phyloP scores from a whole-genome alignment of 176 grass and related monocot genomes.

The Ensete glaucum region DNA sequence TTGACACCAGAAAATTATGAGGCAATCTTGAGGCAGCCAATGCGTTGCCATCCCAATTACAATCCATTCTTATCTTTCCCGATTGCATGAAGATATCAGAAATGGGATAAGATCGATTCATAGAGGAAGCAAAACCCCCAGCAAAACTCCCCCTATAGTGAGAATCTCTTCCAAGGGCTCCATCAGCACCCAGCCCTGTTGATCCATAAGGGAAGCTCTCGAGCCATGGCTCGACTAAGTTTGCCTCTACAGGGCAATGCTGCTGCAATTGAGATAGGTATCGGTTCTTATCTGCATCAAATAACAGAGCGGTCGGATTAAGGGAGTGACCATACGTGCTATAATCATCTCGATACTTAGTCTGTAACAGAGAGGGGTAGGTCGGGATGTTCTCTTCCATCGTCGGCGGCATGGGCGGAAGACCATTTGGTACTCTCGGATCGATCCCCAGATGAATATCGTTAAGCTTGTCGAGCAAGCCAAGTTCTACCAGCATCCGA shows the following conservation, averaged over 20 bases:
- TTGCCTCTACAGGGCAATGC: not conserved
- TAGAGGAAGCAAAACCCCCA: not conserved
- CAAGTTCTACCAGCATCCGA: too few species aligned
- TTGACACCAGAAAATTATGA: not conserved
- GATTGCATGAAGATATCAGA: slow-evolving; percentile 1
- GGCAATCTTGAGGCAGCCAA: not conserved
- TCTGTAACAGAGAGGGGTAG: not conserved
- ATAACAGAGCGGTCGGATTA: not conserved
- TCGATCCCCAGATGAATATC: not conserved
- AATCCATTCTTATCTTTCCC: not conserved
- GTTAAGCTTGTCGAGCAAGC: not conserved
- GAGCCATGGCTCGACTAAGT: not conserved
- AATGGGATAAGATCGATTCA: not conserved
- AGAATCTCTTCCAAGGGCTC: not conserved
- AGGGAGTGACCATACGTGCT: not conserved
- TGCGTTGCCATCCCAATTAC: not conserved
- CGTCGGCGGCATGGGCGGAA: too few species aligned
- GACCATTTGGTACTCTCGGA: not conserved
- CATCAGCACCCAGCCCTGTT: not conserved
- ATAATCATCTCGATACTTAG: not conserved
- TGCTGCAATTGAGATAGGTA: not conserved
- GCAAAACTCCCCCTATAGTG: not conserved
- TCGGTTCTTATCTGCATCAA: not conserved
- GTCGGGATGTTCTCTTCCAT: too few species aligned
- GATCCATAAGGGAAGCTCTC: not conserved